phyloP scores from a whole-genome alignment of 2,329 filamentous ascomycete species.

The Ascochyta viciae-villosae region DNA sequence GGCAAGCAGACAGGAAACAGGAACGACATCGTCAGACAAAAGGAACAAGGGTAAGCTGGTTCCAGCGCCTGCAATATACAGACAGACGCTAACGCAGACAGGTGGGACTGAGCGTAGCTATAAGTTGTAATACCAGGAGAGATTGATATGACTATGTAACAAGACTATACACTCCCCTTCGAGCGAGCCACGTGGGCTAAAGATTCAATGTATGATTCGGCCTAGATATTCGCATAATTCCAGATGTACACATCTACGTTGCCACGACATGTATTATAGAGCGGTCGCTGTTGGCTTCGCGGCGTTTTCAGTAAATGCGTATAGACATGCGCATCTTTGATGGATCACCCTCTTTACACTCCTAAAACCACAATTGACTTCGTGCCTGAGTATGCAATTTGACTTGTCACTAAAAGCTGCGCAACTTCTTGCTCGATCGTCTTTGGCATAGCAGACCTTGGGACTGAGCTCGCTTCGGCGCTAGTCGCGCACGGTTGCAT shows the following conservation, averaged over 20 bases:
- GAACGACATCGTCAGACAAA: slow-evolving; percentile 75
- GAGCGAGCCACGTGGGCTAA: neutral
- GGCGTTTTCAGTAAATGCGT: neutral
- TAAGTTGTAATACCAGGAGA: neutral
- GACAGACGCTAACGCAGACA: slow-evolving; percentile 20
- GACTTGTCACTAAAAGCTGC: neutral
- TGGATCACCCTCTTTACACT: neutral
- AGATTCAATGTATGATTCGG: neutral
- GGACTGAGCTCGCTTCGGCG: neutral
- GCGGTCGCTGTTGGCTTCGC: neutral
- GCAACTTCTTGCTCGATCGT: neutral
- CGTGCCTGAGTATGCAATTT: neutral
- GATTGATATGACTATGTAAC: slow-evolving; percentile 2
- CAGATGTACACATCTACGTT: neutral
- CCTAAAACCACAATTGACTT: neutral
- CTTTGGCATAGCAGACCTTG: neutral
- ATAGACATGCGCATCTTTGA: neutral
- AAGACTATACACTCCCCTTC: slow-evolving; percentile 2
- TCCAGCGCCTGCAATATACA: neutral
- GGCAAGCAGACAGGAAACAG: slow-evolving; percentile 74
- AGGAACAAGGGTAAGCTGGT: slow-evolving; percentile 73
- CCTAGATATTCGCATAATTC: neutral
- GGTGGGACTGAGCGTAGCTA: slow-evolving; percentile 29
- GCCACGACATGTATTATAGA: slow-evolving; percentile 6
- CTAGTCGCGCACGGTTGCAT: slow-evolving; percentile 24